Evolutionary conservation across 495 filamentous ascomycete species (phyloP).

Genomic region (Penicillium ochrochloron): DNA sequence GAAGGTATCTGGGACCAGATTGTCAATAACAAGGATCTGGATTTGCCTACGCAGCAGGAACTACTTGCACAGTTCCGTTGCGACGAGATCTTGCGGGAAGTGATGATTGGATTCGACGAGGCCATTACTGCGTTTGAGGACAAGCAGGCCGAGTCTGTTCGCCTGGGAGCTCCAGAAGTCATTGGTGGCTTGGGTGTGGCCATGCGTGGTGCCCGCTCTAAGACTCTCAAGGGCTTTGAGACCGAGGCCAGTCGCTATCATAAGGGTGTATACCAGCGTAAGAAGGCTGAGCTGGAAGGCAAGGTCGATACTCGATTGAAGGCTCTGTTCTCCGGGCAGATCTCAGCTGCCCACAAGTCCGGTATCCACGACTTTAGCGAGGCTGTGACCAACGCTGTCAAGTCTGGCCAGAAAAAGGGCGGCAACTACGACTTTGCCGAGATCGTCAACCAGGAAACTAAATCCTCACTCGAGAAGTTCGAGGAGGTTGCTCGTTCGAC

Average conservation of each 20-base stretch:
- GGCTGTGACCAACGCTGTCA: slow-evolving; percentile 80
- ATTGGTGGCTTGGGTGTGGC: slow-evolving; percentile 76
- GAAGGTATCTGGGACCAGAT: slow-evolving; percentile 98
- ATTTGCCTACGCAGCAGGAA: slow-evolving; percentile 96
- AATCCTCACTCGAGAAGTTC: slow-evolving; percentile 72
- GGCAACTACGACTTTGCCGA: slow-evolving; percentile 90
- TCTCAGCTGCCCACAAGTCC: slow-evolving; percentile 83
- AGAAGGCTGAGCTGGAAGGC: slow-evolving; percentile 79
- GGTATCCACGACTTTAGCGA: slow-evolving; percentile 89
- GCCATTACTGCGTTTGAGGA: slow-evolving; percentile 84
- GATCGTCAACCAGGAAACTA: slow-evolving; percentile 85
- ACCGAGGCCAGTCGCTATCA: slow-evolving; percentile 90
- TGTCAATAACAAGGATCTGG: slow-evolving; percentile 96
- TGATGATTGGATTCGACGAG: slow-evolving; percentile 81
- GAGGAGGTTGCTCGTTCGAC: slow-evolving; percentile 75
- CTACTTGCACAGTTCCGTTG: slow-evolving; percentile 95
- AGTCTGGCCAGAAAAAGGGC: slow-evolving; percentile 88
- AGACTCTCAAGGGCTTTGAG: slow-evolving; percentile 82
- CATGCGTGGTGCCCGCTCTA: slow-evolving; percentile 72
- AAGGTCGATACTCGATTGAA: slow-evolving; percentile 89
- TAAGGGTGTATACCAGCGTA: slow-evolving; percentile 88
- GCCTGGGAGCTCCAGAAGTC: slow-evolving; percentile 70
- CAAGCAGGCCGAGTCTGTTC: slow-evolving; percentile 72
- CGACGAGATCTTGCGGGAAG: slow-evolving; percentile 91
- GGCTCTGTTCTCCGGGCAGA: slow-evolving; percentile 82